Conservation (phyloP, 2,329 filamentous ascomycete species). For the Aspergillus uvarum region DNA sequence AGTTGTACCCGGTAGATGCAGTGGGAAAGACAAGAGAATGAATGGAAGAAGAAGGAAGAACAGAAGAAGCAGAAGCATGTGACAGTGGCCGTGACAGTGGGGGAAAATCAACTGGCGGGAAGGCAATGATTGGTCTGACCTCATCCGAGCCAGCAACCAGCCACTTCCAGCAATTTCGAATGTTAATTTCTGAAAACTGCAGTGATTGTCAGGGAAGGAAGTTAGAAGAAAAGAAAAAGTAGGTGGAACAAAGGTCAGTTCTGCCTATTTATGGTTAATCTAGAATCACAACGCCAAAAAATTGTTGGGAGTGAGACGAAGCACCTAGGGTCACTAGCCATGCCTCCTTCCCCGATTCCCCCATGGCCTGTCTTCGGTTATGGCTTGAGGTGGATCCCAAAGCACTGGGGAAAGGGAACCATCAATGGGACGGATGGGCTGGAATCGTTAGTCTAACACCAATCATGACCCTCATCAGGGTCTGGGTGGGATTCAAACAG, state of each 20-base stretch:
- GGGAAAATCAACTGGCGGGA: slow-evolving; percentile 15
- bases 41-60: slow-evolving; percentile 20
- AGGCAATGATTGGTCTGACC: slow-evolving; percentile 16
- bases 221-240: neutral
- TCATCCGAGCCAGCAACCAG: slow-evolving; percentile 11
- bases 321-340: neutral
- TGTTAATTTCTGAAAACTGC: too few species aligned
- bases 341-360: neutral
- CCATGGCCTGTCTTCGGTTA: neutral
- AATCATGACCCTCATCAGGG: neutral
- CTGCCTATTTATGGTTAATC: neutral
- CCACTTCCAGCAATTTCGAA: slow-evolving; percentile 10
- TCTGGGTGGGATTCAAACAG: neutral
- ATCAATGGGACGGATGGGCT: neutral
- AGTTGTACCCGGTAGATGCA: neutral
- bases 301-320: slow-evolving; percentile 1
- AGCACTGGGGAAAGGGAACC: slow-evolving; percentile 3
- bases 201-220: neutral
- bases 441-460: neutral
- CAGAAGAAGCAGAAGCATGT: slow-evolving; percentile 18
- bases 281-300: neutral
- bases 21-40: slow-evolving; percentile 22
- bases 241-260: neutral
- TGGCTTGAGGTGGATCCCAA: slow-evolving; percentile 1
- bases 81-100: slow-evolving; percentile 13